Base-by-base conservation (phyloP, 768 basidiomycete genomes). In the Lyophyllum shimeji region DNA sequence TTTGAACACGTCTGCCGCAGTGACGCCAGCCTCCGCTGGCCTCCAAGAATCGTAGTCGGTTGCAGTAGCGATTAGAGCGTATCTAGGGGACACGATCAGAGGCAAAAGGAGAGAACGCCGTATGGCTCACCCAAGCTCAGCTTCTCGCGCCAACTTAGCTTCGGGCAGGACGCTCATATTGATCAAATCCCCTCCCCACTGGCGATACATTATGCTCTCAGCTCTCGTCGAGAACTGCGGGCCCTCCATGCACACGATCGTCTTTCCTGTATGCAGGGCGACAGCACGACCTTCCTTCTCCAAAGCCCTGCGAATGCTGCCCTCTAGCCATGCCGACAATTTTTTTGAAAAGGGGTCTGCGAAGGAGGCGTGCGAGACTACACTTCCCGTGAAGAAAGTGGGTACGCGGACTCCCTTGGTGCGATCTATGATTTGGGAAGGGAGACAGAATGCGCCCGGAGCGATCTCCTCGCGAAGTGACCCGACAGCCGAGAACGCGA, bases 41-140 rank as follows among this genome's bases (percentile, higher is more conserved):
- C 95, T 76, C 95, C 95, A 99, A 1, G 94, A 88, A 71, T 98
- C 96, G 70, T 96, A 98, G 74, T 98, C 95, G 2, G 96, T 98
- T 20, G 88, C 81, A 1, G 89, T 92, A 15, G 89, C 93, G 59
- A 98, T 87, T 52, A 98, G 82, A 0, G 90, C 93, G 68, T 98
- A 98, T 66, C 95, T 98, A 65, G 0, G 57, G 4, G 25, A 15
- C 18, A 27, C 40, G 7, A 27, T 21, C 24, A 20, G 18, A 7
- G 46, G 12, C n/a, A 20, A 24, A 37, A 33, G 46, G 2, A 23
- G 8, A 40, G 27, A 6, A 95, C 98, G 52, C 96, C 83, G 71
- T 46, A 55, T 40, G 23, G 70, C 82, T 50, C 56, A 95, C 94
- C 88, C 87, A 12, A 99, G 71, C 73, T 99, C 96, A 1, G 94